phyloP scores from a whole-genome alignment of 495 filamentous ascomycete genomes.

The Aspergillus nidulans region DNA sequence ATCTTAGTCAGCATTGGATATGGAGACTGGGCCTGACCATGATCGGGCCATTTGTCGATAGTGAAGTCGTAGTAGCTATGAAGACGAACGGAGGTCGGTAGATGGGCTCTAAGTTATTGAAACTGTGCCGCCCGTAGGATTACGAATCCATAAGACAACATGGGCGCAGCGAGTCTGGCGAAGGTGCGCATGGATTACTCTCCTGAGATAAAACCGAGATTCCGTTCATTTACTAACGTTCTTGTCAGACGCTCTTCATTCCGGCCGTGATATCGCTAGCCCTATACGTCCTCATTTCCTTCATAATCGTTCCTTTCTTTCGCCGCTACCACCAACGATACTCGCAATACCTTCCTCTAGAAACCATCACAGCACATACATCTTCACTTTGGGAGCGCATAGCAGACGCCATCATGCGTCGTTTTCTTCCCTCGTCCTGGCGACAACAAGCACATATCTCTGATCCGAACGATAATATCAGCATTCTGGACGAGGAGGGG shows the following conservation, averaged over 20 bases:
- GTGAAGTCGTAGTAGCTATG: no score
- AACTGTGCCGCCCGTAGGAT: no score
- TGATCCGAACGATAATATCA: constrained; percentile 58
- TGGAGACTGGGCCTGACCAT: no score
- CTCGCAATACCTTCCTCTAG: constrained; percentile 62
- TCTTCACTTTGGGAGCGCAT: constrained; percentile 59
- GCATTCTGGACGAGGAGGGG: constrained; percentile 65
- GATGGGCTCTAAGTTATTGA: no score
- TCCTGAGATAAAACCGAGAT: no score
- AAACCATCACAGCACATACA: constrained; percentile 58
- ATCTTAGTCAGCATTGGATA: no score
- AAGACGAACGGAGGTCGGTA: no score
- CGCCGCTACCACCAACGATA: constrained; percentile 72
- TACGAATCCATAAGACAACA: no score
- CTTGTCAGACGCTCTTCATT: constrained; percentile 64
- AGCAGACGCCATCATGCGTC: constrained; percentile 48
- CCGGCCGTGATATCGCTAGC: constrained; percentile 72
- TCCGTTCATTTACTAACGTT: background rate
- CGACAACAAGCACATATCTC: constrained; percentile 37
- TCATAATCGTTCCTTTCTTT: constrained; percentile 70
- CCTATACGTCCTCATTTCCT: constrained; percentile 68
- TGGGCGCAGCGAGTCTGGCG: no score
- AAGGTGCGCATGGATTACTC: no score
- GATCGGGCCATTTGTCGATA: no score
- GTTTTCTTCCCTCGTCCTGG: constrained; percentile 56